Evolutionary conservation across 345 rosid genomes (phyloP).

Genomic region (Pistacia vera): DNA sequence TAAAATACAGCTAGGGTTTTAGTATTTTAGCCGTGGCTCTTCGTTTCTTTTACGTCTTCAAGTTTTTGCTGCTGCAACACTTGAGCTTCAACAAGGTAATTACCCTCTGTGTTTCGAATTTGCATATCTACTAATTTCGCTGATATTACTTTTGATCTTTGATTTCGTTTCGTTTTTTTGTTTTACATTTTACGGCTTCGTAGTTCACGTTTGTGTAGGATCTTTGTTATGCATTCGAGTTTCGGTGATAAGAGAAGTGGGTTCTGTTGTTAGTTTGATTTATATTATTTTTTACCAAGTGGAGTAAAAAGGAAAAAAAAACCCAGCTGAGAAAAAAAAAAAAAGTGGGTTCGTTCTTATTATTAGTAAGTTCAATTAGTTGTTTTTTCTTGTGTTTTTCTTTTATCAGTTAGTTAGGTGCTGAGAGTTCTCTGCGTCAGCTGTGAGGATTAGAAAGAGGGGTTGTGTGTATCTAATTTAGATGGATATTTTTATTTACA

Average conservation of each 20-base stretch:
- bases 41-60: not conserved
- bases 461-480: no score
- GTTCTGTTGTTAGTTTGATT: no score
- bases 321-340: not conserved
- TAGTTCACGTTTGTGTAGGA: not conserved
- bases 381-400: not conserved
- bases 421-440: no score
- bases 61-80: constrained; percentile 2
- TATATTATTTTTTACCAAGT: not conserved
- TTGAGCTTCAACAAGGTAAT: constrained; percentile 18
- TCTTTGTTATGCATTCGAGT: not conserved
- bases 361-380: not conserved
- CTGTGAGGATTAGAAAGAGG: no score
- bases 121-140: not conserved
- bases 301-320: no score
- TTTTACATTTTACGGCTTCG: not conserved
- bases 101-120: not conserved
- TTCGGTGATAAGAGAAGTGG: not conserved
- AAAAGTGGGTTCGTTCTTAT: no score
- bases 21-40: constrained; percentile 9
- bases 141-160: not conserved
- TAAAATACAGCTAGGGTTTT: constrained; percentile 32
- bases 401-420: no score
- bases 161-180: not conserved
- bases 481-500: no score